Evolutionary conservation across 176 grass and related monocot species (phyloP).

Genomic region (Tillandsia leiboldiana): DNA sequence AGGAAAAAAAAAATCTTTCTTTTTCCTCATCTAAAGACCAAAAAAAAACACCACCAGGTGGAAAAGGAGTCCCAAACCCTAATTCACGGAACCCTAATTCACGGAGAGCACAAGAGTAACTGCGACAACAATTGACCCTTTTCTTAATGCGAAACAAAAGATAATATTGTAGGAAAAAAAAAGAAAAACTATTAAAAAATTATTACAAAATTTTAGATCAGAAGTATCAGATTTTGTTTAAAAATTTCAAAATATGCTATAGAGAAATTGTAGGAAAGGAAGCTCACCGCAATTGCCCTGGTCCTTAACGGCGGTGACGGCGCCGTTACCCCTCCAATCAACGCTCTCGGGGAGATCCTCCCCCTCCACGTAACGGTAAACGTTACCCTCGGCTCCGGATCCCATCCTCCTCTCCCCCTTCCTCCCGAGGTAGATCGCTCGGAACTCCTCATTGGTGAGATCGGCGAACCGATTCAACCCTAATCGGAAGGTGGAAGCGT

Average conservation of each 20-base stretch:
- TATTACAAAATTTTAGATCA: too few species aligned
- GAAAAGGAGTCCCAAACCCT: background rate
- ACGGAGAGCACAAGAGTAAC: background rate
- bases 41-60: background rate
- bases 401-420: slow-evolving; percentile 22
- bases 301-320: slow-evolving; percentile 62
- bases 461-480: slow-evolving; percentile 74
- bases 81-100: background rate
- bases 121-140: background rate
- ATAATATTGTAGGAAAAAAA: too few species aligned
- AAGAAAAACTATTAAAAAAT: too few species aligned
- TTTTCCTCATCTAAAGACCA: background rate
- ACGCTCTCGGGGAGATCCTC: slow-evolving; percentile 38
- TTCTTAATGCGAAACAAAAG: too few species aligned
- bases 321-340: slow-evolving; percentile 72
- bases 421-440: slow-evolving; percentile 33
- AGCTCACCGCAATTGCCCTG: slow-evolving; percentile 66
- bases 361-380: slow-evolving; percentile 4
- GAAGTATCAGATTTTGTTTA: too few species aligned
- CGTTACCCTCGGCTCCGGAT: slow-evolving; percentile 4
- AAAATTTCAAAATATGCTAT: too few species aligned
- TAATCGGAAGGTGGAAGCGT: slow-evolving; percentile 27
- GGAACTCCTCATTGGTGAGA: slow-evolving; percentile 67
- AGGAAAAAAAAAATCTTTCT: too few species aligned
- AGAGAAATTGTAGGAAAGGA: too few species aligned